These are phyloP conservation scores for Candida vaughaniae DNA, from an alignment of 805 yeast genomes.

Conservation along the genomic window DNA sequence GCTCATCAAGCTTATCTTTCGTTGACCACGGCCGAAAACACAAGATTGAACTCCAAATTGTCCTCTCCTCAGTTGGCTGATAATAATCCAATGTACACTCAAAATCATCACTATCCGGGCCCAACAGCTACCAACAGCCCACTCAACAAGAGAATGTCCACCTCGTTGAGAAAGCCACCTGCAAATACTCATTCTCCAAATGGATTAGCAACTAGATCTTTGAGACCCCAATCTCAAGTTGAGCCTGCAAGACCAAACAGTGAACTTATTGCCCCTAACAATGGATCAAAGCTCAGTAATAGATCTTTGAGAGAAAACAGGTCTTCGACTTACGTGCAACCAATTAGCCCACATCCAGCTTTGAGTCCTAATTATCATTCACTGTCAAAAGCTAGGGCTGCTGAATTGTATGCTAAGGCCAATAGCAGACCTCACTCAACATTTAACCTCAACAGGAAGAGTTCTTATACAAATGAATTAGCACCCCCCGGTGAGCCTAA, in stretches of 20 bases:
- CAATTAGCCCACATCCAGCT: conserved; percentile 41
- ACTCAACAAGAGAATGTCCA: conserved; percentile 21
- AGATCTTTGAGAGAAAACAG: conserved; percentile 25
- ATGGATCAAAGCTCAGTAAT: conserved; percentile 25
- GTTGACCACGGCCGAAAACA: conserved; percentile 75
- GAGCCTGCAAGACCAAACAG: conserved; percentile 5
- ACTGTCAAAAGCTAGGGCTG: conserved; percentile 45
- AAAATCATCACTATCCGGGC: conserved; percentile 14
- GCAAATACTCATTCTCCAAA: conserved; percentile 4
- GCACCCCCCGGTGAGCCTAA: conserved; percentile 2
- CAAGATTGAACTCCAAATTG: conserved; percentile 65
- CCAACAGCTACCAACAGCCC: conserved; percentile 8
- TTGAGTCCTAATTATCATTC: conserved; percentile 36
- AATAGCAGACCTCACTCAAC: conserved; percentile 39
- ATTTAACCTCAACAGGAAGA: conserved; percentile 25
- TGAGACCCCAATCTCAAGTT: conserved; percentile 34
- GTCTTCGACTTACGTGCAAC: conserved; percentile 27
- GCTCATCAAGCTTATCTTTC: conserved; percentile 67
- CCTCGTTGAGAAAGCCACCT: conserved; percentile 28
- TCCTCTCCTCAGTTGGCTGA: conserved; percentile 40
- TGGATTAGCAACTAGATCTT: conserved; percentile 19
- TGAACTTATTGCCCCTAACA: conserved; percentile 1
- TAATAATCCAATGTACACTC: conserved; percentile 11
- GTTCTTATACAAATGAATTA: conserved; percentile 13
- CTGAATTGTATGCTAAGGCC: conserved; percentile 54